A percentile compares a stretch with the other conserved stretches of the same genome.
These are phyloP conservation scores for Zygosaccharomyces kombuchaensis DNA, from an alignment of 805 yeast genomes.

Conservation along the genomic window DNA sequence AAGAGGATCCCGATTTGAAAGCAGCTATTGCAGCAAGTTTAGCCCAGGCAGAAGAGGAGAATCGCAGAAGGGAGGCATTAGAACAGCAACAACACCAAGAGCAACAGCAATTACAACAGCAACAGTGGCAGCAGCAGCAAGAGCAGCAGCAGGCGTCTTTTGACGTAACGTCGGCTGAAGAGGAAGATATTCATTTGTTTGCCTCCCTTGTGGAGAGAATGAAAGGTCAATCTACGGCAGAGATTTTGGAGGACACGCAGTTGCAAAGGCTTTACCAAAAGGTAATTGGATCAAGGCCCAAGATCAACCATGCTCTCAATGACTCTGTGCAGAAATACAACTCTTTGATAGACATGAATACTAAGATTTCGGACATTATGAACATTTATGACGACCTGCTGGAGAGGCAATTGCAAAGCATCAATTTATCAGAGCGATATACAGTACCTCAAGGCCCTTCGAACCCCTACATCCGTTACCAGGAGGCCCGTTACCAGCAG, in stretches of 20 bases:
- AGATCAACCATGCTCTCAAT: conserved; percentile 55
- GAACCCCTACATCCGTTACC: conserved; percentile 23
- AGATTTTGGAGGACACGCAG: conserved; percentile 35
- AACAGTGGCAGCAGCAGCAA: conserved; percentile 9
- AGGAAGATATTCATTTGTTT: conserved; percentile 63
- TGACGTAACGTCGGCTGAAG: conserved; percentile 56
- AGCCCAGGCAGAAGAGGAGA: conserved; percentile 54
- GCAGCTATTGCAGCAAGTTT: conserved; percentile 94
- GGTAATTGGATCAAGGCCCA: conserved; percentile 62
- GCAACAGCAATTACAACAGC: conserved; percentile 8
- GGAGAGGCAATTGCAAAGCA: conserved; percentile 49
- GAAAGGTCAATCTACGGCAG: conserved; percentile 43
- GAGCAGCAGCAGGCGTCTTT: conserved; percentile 12
- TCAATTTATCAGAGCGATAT: conserved; percentile 33
- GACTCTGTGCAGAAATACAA: conserved; percentile 61
- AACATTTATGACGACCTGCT: conserved; percentile 71
- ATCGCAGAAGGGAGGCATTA: conserved; percentile 25
- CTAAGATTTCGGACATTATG: conserved; percentile 70
- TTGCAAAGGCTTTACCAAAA: conserved; percentile 46
- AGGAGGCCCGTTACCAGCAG: conserved; percentile 1
- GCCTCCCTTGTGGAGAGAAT: conserved; percentile 58
- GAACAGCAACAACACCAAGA: conserved; percentile 9
- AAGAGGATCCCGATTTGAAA: conserved; percentile 81
- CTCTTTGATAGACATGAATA: conserved; percentile 62
- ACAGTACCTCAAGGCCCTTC: conserved; percentile 26